Conservation (phyloP, 2,329 filamentous ascomycete species). For the Calonectria hongkongensis region DNA sequence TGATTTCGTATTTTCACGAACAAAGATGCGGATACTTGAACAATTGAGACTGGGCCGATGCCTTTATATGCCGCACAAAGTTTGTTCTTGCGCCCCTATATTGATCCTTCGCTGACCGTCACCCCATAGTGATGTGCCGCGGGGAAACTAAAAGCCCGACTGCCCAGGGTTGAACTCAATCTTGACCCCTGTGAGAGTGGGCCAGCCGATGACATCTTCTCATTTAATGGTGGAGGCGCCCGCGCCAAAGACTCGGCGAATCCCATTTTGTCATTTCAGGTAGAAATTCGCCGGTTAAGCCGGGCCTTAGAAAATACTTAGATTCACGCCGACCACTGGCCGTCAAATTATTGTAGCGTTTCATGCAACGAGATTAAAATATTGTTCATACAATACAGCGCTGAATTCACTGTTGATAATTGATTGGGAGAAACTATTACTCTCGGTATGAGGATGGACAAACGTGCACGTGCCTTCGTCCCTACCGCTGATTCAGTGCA, state of each 20-base stretch:
- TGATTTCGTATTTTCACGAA: background rate
- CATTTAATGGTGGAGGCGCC: too few species aligned
- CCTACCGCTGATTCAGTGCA: slow-evolving; percentile 10
- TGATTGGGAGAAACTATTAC: too few species aligned
- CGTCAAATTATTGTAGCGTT: too few species aligned
- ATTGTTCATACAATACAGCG: too few species aligned
- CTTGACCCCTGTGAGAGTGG: background rate
- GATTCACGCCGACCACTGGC: too few species aligned
- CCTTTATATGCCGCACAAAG: background rate
- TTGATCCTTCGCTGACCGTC: background rate
- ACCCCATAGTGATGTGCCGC: background rate
- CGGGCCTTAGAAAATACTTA: too few species aligned
- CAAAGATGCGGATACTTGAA: background rate
- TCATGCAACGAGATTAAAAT: too few species aligned
- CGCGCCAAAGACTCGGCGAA: too few species aligned
- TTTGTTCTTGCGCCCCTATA: background rate
- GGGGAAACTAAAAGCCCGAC: background rate
- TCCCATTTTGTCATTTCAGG: too few species aligned
- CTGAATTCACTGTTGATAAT: too few species aligned
- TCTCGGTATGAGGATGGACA: too few species aligned
- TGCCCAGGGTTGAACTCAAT: background rate
- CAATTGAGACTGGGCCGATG: background rate
- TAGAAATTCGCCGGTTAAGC: too few species aligned
- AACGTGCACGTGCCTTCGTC: background rate
- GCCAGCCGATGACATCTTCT: background rate